A percentile compares a stretch with the other conserved stretches of the same genome.
Evolutionary conservation across 495 filamentous ascomycete species (phyloP).

Genomic region (Sabuloglossum arenarium): DNA sequence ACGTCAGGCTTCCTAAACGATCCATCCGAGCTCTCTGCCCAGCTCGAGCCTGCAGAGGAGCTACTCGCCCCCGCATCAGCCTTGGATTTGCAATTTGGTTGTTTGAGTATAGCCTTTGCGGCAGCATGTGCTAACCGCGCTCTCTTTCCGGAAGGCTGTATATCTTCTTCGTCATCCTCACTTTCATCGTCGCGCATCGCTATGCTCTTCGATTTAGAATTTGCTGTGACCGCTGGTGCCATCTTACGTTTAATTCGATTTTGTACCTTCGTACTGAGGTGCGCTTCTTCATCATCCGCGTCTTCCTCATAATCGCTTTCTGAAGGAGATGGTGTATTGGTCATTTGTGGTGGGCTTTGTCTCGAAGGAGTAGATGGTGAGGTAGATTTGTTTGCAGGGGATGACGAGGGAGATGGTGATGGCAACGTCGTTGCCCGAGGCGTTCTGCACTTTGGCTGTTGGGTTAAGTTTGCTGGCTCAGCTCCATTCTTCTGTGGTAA

Average conservation of each 20-base stretch:
- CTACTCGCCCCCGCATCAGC: background rate
- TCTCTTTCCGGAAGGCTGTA: background rate
- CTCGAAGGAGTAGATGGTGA: background rate
- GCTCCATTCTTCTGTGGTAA: background rate
- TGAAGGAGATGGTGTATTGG: background rate
- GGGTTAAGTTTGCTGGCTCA: background rate
- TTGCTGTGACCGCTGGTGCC: background rate
- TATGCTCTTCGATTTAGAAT: too few relatives aligned
- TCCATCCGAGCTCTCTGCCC: background rate
- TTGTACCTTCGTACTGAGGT: background rate
- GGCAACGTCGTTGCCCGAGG: background rate
- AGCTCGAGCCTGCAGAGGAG: background rate
- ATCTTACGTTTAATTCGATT: background rate
- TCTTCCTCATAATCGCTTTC: background rate
- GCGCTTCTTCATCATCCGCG: background rate
- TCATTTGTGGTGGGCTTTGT: background rate
- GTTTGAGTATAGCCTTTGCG: background rate
- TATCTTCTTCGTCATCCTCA: background rate
- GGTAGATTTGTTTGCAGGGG: background rate
- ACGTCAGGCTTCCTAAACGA: background rate
- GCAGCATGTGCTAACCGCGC: background rate
- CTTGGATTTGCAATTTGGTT: background rate
- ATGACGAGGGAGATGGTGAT: background rate
- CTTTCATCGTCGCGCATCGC: background rate
- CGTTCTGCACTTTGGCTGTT: background rate